phyloP scores from a whole-genome alignment of 129 eudicot species.

The Glebionis coronaria region DNA sequence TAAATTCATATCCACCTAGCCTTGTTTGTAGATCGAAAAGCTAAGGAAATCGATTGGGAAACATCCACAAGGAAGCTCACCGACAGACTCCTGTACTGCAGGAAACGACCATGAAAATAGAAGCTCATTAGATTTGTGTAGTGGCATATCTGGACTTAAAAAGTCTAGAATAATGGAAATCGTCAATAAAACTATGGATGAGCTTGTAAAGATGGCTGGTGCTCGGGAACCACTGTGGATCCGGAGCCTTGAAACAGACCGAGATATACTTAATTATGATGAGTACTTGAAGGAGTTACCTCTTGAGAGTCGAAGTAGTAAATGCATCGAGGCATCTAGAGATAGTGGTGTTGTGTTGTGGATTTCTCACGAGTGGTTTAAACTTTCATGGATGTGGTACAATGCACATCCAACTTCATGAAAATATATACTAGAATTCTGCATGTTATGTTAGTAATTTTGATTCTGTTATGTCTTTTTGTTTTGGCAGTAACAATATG shows the following conservation, averaged over 20 bases:
- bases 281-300: slow-evolving; percentile 62
- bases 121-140: slow-evolving; percentile 63
- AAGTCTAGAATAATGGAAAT: slow-evolving; percentile 56
- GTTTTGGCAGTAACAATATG: slow-evolving; percentile 63
- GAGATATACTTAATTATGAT: slow-evolving; percentile 92
- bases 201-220: slow-evolving; percentile 70
- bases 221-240: slow-evolving; percentile 84
- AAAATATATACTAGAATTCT: not conserved
- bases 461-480: slow-evolving; percentile 1
- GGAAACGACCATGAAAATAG: slow-evolving; percentile 57
- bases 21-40: slow-evolving; percentile 63
- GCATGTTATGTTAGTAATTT: not conserved
- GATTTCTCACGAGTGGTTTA: slow-evolving; percentile 76
- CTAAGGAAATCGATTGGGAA: slow-evolving; percentile 60
- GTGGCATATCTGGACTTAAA: slow-evolving; percentile 64
- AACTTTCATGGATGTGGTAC: slow-evolving; percentile 87
- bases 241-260: slow-evolving; percentile 75
- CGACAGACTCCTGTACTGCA: slow-evolving; percentile 49
- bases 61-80: slow-evolving; percentile 49
- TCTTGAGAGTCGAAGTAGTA: slow-evolving; percentile 26
- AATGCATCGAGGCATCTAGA: slow-evolving; percentile 82
- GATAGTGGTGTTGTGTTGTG: slow-evolving; percentile 58
- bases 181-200: slow-evolving; percentile 55
- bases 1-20: not conserved
- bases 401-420: slow-evolving; percentile 19